These are phyloP conservation scores for Cladophialophora chaetospira DNA, from an alignment of 2,329 filamentous ascomycete species.

Conservation along the genomic window DNA sequence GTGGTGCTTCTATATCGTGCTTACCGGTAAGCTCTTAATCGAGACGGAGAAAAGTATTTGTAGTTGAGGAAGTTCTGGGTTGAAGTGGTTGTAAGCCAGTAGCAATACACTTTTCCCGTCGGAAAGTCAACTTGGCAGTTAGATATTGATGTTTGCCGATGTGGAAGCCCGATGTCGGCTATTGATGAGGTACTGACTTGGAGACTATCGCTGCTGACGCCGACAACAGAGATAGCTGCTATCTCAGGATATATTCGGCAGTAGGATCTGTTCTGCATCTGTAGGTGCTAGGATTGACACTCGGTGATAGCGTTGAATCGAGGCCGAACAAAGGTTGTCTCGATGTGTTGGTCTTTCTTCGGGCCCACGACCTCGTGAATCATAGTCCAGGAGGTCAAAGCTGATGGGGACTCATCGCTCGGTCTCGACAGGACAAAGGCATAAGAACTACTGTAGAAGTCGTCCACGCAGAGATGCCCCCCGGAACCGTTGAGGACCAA, in stretches of 20 bases:
- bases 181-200: too few relatives aligned
- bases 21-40: neutral
- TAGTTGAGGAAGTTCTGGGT: neutral
- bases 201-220: too few relatives aligned
- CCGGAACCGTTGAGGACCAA: conserved; percentile 42
- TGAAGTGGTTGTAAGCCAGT: conserved; percentile 8
- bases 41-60: conserved; percentile 2
- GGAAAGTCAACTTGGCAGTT: neutral
- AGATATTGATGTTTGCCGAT: neutral
- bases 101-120: conserved; percentile 7
- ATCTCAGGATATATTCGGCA: too few relatives aligned
- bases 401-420: conserved; percentile 30
- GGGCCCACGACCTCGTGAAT: conserved; percentile 49
- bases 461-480: conserved; percentile 49
- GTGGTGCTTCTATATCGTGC: neutral
- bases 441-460: conserved; percentile 50
- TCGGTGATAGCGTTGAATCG: conserved; percentile 6
- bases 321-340: conserved; percentile 41
- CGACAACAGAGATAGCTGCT: too few relatives aligned
- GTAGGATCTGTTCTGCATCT: too few relatives aligned
- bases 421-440: conserved; percentile 42
- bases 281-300: too few relatives aligned
- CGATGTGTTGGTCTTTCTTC: conserved; percentile 49
- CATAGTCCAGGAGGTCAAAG: conserved; percentile 42
- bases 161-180: neutral